Base-by-base conservation (phyloP, 106 monocot species). In the Dactylorhiza incarnata region DNA sequence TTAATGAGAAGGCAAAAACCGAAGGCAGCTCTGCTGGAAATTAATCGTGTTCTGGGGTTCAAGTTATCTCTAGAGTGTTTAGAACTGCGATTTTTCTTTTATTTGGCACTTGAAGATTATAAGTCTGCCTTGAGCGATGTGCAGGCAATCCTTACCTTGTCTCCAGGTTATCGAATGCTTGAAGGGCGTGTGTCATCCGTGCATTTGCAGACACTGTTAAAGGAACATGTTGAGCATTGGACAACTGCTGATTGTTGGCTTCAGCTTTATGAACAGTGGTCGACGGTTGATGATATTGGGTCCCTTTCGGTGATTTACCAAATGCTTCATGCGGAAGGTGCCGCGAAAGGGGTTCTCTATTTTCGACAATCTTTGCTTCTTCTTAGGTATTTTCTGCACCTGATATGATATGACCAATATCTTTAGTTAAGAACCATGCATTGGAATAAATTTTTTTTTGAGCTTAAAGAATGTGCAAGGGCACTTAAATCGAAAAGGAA, bases 341-440 rank as follows among this genome's bases (percentile, higher is more conserved):
- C 83, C 9, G 80, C 89, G 25, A 99, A 99, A 77, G 94, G 94
- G 5, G 88, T 99, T 25, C 68, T 99, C 12, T 99, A 94, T 81
- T 99, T 99, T 78, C 87, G 99, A 49, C 99, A 99, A 68, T 99
- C 99, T 51, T 88, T 99, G 85, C 94, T 99, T 78, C 89, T 99
- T 19, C 89, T 99, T 19, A 87, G 99, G 99, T 99, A 79, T 51
- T 29, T 71, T 6, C 16, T 45, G 17, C 45, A n/a, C 15, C 69
- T 69, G 69, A 69, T 69, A 45, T 45, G 17, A 46, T 37, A 37
- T 65, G 29, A 29, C 12, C 26, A 6, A 5, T 29, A 11, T 19
- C 13, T 65, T 29, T 61, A 14, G 9, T 11, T 52, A 52, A 52
- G 51, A 1, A 6, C 51, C 51, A 1, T 52, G 2, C 14, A 61